Base-by-base conservation (phyloP, 2,329 filamentous ascomycete genomes). In the Ophiostoma populinum region DNA sequence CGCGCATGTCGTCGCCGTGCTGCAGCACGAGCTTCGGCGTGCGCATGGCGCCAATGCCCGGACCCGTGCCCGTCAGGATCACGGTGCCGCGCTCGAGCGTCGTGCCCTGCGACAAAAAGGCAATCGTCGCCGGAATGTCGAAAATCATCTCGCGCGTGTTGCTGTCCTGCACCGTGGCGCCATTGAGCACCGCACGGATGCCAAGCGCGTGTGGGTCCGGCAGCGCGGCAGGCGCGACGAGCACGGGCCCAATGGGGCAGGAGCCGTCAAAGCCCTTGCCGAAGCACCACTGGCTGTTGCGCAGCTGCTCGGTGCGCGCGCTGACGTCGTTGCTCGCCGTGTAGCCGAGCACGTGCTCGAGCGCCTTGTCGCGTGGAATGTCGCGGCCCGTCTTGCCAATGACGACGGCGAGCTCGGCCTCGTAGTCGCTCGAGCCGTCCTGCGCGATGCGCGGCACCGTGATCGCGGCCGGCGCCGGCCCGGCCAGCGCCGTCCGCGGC, bases 21-120 rank as follows among this genome's bases (percentile, higher is more conserved):
- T 43, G 25, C 4, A 46, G 34, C 26, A 32, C 26, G 16, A 46
- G 36, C 39, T 42, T 43, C 34, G 57, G 56, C 20, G 53, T 51
- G 22, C 54, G 49, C 44, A 55, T 54, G 3, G 52, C 51, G 5
- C 60, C 60, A 13, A 63, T 58, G 17, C 60, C 58, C 1, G 54
- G 51, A 0, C 52, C 53, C 2, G 59, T 61, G 5, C 57, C 56
- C 1, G 55, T 58, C 48, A 58, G 52, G 30, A 59, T 54, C 15
- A 56, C 34, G 3, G 54, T 58, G 5, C 55, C 55, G n/a, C 47
- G 43, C 29, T 48, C 47, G 7, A 59, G 43, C 3, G 55, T 58
- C 4, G 51, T 57, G 10, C 55, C 54, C 31, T 54, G 51, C 2
- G 51, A 55, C 4, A 57, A 32, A 21, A 51, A 56, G 9, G 53